These are phyloP conservation scores for Pichia sp. DNA, from an alignment of 1,139 yeast species.

Conservation along the genomic window DNA sequence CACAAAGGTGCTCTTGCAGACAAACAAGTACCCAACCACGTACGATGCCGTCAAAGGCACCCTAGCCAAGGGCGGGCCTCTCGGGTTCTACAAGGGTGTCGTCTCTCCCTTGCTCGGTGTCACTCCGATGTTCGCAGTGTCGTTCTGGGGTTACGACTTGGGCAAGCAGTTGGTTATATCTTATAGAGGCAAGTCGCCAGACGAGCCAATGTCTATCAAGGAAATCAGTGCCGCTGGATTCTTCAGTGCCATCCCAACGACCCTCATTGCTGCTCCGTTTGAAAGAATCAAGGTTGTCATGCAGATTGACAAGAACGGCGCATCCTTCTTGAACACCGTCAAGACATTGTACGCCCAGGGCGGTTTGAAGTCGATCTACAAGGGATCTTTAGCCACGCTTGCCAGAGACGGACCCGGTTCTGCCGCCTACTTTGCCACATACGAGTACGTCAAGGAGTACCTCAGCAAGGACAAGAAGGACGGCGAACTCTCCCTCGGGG, in stretches of 20 bases:
- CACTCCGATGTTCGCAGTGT: slow-evolving; percentile 97
- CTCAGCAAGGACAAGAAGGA: slow-evolving; percentile 33
- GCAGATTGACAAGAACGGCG: slow-evolving; percentile 57
- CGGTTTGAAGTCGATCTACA: slow-evolving; percentile 80
- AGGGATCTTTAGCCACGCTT: slow-evolving; percentile 88
- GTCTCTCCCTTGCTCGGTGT: slow-evolving; percentile 87
- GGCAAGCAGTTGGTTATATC: slow-evolving; percentile 74
- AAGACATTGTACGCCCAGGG: slow-evolving; percentile 74
- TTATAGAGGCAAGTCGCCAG: slow-evolving; percentile 38
- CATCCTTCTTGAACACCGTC: slow-evolving; percentile 55
- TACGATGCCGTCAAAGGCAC: slow-evolving; percentile 68
- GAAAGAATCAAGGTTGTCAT: slow-evolving; percentile 94
- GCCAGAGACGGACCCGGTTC: slow-evolving; percentile 99
- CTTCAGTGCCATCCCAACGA: slow-evolving; percentile 91
- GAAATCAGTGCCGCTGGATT: slow-evolving; percentile 93
- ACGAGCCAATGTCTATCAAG: slow-evolving; percentile 39
- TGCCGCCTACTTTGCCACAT: slow-evolving; percentile 95
- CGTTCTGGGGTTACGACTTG: slow-evolving; percentile 97
- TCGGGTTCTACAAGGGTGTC: slow-evolving; percentile 89
- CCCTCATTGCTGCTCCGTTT: slow-evolving; percentile 94
- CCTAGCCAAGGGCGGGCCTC: slow-evolving; percentile 65
- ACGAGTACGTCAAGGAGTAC: slow-evolving; percentile 71
- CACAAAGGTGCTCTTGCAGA: slow-evolving; percentile 88
- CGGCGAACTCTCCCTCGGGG: slow-evolving; percentile 40
- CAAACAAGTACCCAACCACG: slow-evolving; percentile 62